Conservation (phyloP, 2,329 filamentous ascomycete genomes). For the Chaetoscypha palmicola region DNA sequence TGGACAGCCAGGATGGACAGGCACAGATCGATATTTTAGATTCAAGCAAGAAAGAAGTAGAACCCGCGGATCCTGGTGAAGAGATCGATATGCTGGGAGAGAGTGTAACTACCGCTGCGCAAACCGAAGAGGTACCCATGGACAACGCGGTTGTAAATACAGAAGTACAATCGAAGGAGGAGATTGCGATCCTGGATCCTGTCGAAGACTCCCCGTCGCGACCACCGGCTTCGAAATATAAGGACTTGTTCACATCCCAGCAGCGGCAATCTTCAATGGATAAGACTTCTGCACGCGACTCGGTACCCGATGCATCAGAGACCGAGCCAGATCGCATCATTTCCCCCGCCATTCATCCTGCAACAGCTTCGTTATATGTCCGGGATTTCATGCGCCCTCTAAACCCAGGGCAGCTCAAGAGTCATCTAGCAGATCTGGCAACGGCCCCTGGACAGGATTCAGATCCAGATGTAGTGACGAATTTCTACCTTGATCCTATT, state of each 20-base stretch:
- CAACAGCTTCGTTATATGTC: slow-evolving; percentile 78
- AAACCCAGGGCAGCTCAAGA: slow-evolving; percentile 57
- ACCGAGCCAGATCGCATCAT: slow-evolving; percentile 30
- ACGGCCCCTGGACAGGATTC: slow-evolving; percentile 45
- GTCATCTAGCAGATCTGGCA: slow-evolving; percentile 64
- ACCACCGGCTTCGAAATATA: slow-evolving; percentile 39
- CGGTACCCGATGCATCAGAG: slow-evolving; percentile 13
- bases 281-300: slow-evolving; percentile 13
- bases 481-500: slow-evolving; percentile 77
- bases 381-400: slow-evolving; percentile 85
- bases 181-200: not conserved
- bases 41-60: not conserved
- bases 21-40: not conserved
- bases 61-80: not conserved
- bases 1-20: not conserved
- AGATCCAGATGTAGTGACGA: slow-evolving; percentile 50
- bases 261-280: slow-evolving; percentile 6
- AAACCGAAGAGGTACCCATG: not conserved
- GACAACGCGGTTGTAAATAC: slow-evolving; percentile 1
- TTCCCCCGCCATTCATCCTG: slow-evolving; percentile 58
- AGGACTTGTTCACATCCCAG: slow-evolving; percentile 34
- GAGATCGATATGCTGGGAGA: not conserved
- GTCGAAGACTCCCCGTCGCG: slow-evolving; percentile 13
- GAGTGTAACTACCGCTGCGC: no score
- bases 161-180: not conserved